Conservation (phyloP, 257 asterid genomes). For the Solanum virginianum region DNA sequence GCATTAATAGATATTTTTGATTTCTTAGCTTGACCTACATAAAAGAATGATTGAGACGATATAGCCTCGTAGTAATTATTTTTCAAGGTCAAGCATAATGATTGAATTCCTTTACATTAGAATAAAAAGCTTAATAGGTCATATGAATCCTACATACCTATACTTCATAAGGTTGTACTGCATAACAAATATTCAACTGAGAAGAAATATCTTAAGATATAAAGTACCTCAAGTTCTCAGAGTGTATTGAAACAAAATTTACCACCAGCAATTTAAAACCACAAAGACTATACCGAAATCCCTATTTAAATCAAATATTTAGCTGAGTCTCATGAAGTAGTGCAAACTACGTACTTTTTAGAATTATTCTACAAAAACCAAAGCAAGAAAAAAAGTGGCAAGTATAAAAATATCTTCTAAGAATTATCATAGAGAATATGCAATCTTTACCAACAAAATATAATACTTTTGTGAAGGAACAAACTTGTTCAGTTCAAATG, state of each 20-base stretch:
- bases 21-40: too few relatives aligned
- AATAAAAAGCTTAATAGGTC: not conserved
- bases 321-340: not conserved
- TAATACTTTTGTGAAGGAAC: too few relatives aligned
- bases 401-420: not conserved
- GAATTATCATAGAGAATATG: not conserved
- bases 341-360: not conserved
- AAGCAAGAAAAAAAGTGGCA: not conserved
- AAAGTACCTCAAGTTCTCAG: constrained; percentile 54
- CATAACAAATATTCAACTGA: not conserved
- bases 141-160: not conserved
- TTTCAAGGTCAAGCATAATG: too few relatives aligned
- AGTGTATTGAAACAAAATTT: constrained; percentile 65
- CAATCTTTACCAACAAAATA: too few relatives aligned
- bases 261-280: constrained; percentile 78
- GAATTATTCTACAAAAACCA: not conserved
- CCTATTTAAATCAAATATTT: constrained; percentile 12
- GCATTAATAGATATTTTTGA: too few relatives aligned
- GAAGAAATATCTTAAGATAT: not conserved
- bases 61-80: too few relatives aligned
- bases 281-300: constrained; percentile 65
- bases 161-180: not conserved
- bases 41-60: too few relatives aligned
- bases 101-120: too few relatives aligned
- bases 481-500: too few relatives aligned